These are phyloP conservation scores for Mycena epipterygia DNA, from an alignment of 768 basidiomycete species.

Conservation along the genomic window DNA sequence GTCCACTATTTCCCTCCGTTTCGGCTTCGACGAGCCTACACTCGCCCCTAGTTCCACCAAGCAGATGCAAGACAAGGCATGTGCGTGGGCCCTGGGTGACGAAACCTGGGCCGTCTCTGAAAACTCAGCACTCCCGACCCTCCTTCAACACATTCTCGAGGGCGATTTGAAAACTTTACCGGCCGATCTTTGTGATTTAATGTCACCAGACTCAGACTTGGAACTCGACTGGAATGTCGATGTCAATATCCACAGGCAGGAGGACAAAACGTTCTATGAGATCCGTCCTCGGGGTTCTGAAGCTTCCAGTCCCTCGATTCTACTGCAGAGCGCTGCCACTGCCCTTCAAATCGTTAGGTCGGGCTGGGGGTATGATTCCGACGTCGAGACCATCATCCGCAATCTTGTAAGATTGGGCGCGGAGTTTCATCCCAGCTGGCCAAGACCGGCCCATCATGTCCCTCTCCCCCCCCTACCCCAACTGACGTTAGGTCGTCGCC, in stretches of 20 bases:
- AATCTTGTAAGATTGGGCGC: no score
- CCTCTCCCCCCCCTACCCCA: no score
- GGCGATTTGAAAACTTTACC: slow-evolving; percentile 1
- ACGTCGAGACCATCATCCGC: no score
- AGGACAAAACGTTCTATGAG: slow-evolving; percentile 9
- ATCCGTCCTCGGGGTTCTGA: no score
- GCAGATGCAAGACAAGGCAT: neutral
- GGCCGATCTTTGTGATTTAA: slow-evolving; percentile 17
- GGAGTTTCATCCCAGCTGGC: no score
- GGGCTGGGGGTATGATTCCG: no score
- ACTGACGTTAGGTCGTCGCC: no score
- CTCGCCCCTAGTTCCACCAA: neutral
- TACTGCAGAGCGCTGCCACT: no score
- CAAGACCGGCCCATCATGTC: no score
- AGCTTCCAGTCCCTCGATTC: no score
- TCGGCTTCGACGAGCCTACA: slow-evolving; percentile 15
- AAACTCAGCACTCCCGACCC: slow-evolving; percentile 8
- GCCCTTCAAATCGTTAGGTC: no score
- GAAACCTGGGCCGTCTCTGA: slow-evolving; percentile 6
- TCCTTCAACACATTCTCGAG: slow-evolving; percentile 20
- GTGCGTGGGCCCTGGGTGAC: slow-evolving; percentile 25
- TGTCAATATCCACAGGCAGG: neutral
- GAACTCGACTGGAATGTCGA: slow-evolving; percentile 19
- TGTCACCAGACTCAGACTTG: slow-evolving; percentile 12
- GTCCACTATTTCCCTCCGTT: slow-evolving; percentile 10